A percentile compares a stretch with the other conserved stretches of the same genome.
Conservation (phyloP, 495 filamentous ascomycete genomes). For the Aspergillus incahuasiensis region DNA sequence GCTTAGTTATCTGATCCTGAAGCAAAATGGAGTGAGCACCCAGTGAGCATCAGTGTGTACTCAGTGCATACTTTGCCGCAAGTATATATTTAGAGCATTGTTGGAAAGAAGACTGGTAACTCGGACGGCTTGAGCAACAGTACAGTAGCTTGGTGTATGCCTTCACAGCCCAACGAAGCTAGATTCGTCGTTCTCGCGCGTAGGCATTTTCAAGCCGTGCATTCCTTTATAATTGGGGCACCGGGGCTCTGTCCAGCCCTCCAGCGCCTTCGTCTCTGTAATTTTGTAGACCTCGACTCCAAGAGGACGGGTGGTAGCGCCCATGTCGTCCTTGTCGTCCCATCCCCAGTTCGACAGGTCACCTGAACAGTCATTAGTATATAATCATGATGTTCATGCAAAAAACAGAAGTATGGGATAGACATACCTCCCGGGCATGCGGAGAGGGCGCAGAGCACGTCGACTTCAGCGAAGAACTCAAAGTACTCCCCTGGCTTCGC, state of each 20-base stretch:
- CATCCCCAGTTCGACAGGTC: conserved; percentile 75
- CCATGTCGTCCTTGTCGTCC: conserved; percentile 64
- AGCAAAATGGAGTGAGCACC: no score
- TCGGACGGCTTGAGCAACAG: no score
- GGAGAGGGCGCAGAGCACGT: conserved; percentile 69
- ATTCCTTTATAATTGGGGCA: conserved; percentile 56
- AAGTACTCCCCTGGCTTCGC: conserved; percentile 62
- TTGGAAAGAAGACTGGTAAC: no score
- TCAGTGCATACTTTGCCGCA: no score
- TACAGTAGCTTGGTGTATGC: no score
- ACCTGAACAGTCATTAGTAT: conserved; percentile 38
- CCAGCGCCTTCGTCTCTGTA: conserved; percentile 43
- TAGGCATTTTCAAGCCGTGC: conserved; percentile 59
- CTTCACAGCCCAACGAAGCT: conserved; percentile 30
- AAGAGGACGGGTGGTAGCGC: conserved; percentile 66
- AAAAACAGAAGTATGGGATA: neutral
- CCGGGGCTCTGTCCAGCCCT: conserved; percentile 57
- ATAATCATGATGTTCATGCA: neutral
- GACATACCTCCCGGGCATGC: conserved; percentile 49
- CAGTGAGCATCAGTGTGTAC: no score
- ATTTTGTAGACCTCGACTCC: conserved; percentile 66
- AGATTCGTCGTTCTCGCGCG: conserved; percentile 23
- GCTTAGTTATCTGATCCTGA: no score
- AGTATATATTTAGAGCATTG: no score
- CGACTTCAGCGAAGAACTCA: conserved; percentile 73